Percentiles rank a stretch among this genome's conserved stretches.
phyloP scores from a whole-genome alignment of 179 eudicot species.

The Beta macrorhiza region DNA sequence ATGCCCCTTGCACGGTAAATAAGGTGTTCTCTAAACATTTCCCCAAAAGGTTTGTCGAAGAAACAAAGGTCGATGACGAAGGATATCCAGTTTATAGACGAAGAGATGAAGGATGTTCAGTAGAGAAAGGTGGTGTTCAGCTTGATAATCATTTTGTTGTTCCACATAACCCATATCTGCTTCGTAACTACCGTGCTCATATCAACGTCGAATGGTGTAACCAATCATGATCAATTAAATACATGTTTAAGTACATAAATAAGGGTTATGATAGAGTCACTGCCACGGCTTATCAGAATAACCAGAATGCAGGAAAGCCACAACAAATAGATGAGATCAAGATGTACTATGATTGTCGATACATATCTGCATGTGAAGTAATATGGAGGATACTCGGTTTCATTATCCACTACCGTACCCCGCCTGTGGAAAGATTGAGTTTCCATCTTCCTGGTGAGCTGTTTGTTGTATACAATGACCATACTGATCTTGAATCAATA shows the following conservation, averaged over 20 bases:
- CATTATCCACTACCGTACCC: slow-evolving; percentile 5
- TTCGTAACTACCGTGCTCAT: slow-evolving; percentile 19
- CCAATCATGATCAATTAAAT: not conserved
- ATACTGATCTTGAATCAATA: not conserved
- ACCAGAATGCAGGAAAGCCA: not conserved
- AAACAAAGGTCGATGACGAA: slow-evolving; percentile 18
- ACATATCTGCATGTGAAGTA: slow-evolving; percentile 13
- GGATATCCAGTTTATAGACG: slow-evolving; percentile 23
- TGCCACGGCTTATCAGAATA: too few relatives aligned
- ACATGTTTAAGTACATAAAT: slow-evolving; percentile 16
- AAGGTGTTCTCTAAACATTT: too few relatives aligned
- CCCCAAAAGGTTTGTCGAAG: not conserved
- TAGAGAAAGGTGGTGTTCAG: not conserved
- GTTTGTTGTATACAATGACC: not conserved
- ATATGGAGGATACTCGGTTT: slow-evolving; percentile 16
- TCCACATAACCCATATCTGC: slow-evolving; percentile 10
- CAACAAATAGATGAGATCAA: not conserved
- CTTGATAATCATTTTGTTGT: slow-evolving; percentile 28
- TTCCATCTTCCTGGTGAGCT: not conserved
- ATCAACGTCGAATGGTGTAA: slow-evolving; percentile 36
- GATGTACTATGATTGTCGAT: not conserved
- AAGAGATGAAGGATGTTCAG: not conserved
- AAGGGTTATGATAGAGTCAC: slow-evolving; percentile 21
- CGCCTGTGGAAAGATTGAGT: not conserved
- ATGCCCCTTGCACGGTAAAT: too few relatives aligned